Evolutionary conservation across 202 grass and related monocot genomes (phyloP), one percentile per base, ranked within the genome.

Genomic region (Brachypodium distachyon): DNA sequence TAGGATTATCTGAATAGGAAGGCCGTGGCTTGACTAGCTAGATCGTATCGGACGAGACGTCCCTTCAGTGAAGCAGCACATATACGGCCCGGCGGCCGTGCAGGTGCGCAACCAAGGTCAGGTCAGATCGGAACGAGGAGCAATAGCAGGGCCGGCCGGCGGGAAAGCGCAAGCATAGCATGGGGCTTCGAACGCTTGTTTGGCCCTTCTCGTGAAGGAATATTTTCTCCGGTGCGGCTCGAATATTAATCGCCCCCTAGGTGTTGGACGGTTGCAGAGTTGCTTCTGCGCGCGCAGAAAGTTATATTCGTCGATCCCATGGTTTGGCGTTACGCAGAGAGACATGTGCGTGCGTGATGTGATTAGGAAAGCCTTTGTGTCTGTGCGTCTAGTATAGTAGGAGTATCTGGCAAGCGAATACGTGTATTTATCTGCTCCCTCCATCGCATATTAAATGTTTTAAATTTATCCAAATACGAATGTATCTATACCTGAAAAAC

Each of bases 181-280:
- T n/a, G n/a, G 61, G 53, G 26, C 14, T 59, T 47, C 9, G 29
- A 81, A 17, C 32, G n/a, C 21, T 13, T 59, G 26, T 12, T 50
- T 81, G 42, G 21, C 19, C 48, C 50, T 27, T 54, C 5, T 13
- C 7, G 22, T 18, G 29, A 41, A 72, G 44, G 43, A 73, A 74
- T 47, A 55, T 29, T 4, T n/a, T n/a, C n/a, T n/a, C n/a, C n/a
- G n/a, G n/a, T n/a, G n/a, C n/a, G n/a, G n/a, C n/a, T n/a, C n/a
- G n/a, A n/a, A n/a, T n/a, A n/a, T n/a, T n/a, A n/a, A n/a, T n/a
- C n/a, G n/a, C n/a, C n/a, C n/a, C n/a, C n/a, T n/a, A n/a, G n/a
- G n/a, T n/a, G n/a, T n/a, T 86, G 78, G 72, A 79, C 25, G 60
- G 50, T 62, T 79, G 68, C 10, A 74, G 50, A 19, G 67, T 52